Conservation (phyloP, 2,329 filamentous ascomycete genomes). For the Byssoonygena ceratinophila region DNA sequence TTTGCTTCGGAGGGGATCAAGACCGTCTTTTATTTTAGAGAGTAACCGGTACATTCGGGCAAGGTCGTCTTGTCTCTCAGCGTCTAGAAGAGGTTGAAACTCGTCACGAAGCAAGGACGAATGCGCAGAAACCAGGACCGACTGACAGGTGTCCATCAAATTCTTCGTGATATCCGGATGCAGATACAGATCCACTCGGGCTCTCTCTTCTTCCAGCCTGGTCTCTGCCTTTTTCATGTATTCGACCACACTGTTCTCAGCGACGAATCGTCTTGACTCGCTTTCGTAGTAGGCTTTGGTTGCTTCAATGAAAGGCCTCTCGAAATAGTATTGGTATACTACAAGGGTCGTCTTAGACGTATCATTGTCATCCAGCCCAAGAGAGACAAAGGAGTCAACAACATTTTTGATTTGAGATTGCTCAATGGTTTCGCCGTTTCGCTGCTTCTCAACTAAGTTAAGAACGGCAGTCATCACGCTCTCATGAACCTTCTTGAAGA, state of each 20-base stretch:
- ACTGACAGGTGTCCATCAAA: slow-evolving; percentile 78
- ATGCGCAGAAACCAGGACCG: slow-evolving; percentile 81
- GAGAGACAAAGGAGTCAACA: slow-evolving; percentile 89
- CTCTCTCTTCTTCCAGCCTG: slow-evolving; percentile 83
- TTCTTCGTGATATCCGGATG: slow-evolving; percentile 78
- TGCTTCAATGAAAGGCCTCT: slow-evolving; percentile 77
- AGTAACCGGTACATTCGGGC: slow-evolving; percentile 91
- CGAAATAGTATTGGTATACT: slow-evolving; percentile 86
- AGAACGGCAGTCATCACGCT: slow-evolving; percentile 94
- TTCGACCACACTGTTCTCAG: slow-evolving; percentile 94
- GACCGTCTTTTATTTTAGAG: slow-evolving; percentile 75
- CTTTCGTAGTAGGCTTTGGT: slow-evolving; percentile 79
- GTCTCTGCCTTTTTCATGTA: slow-evolving; percentile 99
- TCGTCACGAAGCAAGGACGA: slow-evolving; percentile 79
- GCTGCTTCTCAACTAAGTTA: slow-evolving; percentile 91
- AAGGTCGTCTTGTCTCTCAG: slow-evolving; percentile 90
- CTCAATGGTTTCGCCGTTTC: slow-evolving; percentile 95
- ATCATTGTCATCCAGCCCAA: slow-evolving; percentile 88
- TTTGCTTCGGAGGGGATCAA: slow-evolving; percentile 73
- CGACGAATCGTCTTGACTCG: slow-evolving; percentile 88
- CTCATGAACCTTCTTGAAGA: slow-evolving; percentile 71
- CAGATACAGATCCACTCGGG: slow-evolving; percentile 81
- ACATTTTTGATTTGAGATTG: slow-evolving; percentile 94
- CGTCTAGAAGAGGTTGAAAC: slow-evolving; percentile 86
- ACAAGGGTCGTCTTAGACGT: slow-evolving; percentile 89